phyloP scores from a whole-genome alignment of 2,329 filamentous ascomycete species.

The Calycina herbarum region DNA sequence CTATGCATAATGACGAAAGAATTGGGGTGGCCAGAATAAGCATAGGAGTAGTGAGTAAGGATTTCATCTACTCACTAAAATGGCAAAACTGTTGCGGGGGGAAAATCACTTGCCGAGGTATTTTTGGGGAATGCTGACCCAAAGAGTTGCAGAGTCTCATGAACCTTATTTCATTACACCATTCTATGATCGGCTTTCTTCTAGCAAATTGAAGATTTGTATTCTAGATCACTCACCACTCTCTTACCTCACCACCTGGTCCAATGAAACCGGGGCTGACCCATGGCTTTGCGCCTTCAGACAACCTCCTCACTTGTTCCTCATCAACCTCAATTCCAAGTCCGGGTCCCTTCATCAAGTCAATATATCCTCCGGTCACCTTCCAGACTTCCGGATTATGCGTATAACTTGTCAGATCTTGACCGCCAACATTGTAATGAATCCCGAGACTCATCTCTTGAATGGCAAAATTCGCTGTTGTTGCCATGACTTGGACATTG shows the following conservation, averaged over 20 bases:
- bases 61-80: too few relatives aligned
- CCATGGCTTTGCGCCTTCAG: conserved; percentile 63
- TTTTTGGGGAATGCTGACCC: too few relatives aligned
- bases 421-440: conserved; percentile 70
- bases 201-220: too few relatives aligned
- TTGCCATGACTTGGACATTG: conserved; percentile 64
- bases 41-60: too few relatives aligned
- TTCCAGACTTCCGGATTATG: conserved; percentile 65
- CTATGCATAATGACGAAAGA: too few relatives aligned
- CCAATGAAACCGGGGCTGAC: conserved; percentile 65
- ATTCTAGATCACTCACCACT: conserved; percentile 53
- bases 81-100: too few relatives aligned
- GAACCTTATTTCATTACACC: too few relatives aligned
- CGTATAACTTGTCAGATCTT: conserved; percentile 67
- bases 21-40: too few relatives aligned
- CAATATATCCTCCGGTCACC: conserved; percentile 65
- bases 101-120: too few relatives aligned
- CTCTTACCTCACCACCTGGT: conserved; percentile 63
- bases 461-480: conserved; percentile 66
- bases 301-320: conserved; percentile 60
- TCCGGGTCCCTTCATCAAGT: conserved; percentile 58
- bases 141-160: too few relatives aligned
- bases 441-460: conserved; percentile 80
- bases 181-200: too few relatives aligned
- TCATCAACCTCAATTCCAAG: conserved; percentile 73